Evolutionary conservation across 257 asterid species (phyloP).

Genomic region (Jasminum sambac): DNA sequence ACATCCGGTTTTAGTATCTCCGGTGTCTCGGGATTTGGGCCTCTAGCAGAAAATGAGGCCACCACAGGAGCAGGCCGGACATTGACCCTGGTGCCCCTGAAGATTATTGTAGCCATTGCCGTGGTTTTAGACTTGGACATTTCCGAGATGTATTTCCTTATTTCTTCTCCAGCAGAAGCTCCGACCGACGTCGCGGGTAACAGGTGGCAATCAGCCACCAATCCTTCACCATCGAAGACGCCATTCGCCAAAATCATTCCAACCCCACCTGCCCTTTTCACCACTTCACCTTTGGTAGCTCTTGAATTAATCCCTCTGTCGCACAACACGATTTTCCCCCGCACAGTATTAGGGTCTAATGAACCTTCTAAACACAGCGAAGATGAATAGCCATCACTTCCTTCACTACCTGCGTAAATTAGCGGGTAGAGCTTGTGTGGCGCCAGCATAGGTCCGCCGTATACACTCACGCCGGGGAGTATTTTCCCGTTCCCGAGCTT

Average conservation of each 20-base stretch:
- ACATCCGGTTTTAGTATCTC: conserved; percentile 85
- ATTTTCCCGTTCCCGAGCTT: conserved; percentile 69
- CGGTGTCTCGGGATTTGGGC: conserved; percentile 81
- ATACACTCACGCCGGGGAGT: conserved; percentile 63
- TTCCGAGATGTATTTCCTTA: conserved; percentile 57
- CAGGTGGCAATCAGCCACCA: conserved; percentile 86
- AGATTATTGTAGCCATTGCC: conserved; percentile 56
- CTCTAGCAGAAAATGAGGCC: conserved; percentile 84
- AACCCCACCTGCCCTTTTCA: conserved; percentile 83
- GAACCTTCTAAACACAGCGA: conserved; percentile 81
- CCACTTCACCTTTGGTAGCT: conserved; percentile 80
- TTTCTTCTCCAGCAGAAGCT: conserved; percentile 57
- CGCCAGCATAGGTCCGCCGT: conserved; percentile 68
- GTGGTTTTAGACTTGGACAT: conserved; percentile 33
- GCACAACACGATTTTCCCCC: conserved; percentile 68
- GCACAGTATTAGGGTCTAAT: conserved; percentile 52
- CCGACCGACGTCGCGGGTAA: conserved; percentile 85
- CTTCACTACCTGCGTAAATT: conserved; percentile 80
- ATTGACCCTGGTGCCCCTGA: conserved; percentile 65
- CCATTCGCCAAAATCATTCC: conserved; percentile 90
- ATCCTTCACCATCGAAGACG: conserved; percentile 78
- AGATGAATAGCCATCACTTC: conserved; percentile 74
- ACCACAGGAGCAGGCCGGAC: conserved; percentile 84
- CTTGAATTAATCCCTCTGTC: conserved; percentile 81
- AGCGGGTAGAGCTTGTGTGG: conserved; percentile 60